Evolutionary conservation across 1,139 yeast genomes (phyloP).

Genomic region (Suhomyces chickasaworum): DNA sequence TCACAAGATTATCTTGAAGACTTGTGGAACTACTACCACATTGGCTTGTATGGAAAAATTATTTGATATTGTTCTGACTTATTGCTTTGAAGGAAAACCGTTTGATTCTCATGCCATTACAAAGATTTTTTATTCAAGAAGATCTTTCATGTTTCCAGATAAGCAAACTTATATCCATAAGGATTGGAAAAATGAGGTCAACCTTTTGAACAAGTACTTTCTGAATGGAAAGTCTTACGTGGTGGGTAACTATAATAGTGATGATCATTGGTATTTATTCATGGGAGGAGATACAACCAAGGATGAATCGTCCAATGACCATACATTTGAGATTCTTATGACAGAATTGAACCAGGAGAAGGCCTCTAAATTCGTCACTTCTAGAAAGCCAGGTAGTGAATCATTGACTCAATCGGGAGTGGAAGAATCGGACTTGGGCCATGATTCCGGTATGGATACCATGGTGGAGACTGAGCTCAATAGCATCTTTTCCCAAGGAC

Average conservation of each 20-base stretch:
- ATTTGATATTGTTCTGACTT: constrained; percentile 50
- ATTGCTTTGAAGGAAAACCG: constrained; percentile 17
- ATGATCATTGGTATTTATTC: constrained; percentile 91
- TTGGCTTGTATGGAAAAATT: constrained; percentile 72
- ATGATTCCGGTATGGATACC: constrained; percentile 68
- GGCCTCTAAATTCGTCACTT: constrained; percentile 63
- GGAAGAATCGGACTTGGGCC: constrained; percentile 73
- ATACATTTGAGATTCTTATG: constrained; percentile 90
- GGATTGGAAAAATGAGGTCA: constrained; percentile 82
- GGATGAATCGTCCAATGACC: constrained; percentile 45
- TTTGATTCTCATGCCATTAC: constrained; percentile 45
- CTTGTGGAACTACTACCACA: constrained; percentile 96
- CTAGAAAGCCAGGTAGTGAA: constrained; percentile 54
- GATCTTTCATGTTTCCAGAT: constrained; percentile 91
- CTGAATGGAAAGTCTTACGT: constrained; percentile 67
- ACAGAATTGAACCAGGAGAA: constrained; percentile 68
- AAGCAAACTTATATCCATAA: constrained; percentile 80
- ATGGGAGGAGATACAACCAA: constrained; percentile 47
- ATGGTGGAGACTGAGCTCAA: constrained; percentile 64
- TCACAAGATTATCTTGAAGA: constrained; percentile 82
- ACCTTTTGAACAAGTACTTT: constrained; percentile 65
- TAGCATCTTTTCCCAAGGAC: constrained; percentile 46
- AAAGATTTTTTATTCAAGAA: constrained; percentile 84
- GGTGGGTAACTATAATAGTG: constrained; percentile 72
- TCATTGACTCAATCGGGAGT: constrained; percentile 26